Evolutionary conservation across 169 alveolate species (phyloP).

Genomic region (Cryptosporidium parvum): DNA sequence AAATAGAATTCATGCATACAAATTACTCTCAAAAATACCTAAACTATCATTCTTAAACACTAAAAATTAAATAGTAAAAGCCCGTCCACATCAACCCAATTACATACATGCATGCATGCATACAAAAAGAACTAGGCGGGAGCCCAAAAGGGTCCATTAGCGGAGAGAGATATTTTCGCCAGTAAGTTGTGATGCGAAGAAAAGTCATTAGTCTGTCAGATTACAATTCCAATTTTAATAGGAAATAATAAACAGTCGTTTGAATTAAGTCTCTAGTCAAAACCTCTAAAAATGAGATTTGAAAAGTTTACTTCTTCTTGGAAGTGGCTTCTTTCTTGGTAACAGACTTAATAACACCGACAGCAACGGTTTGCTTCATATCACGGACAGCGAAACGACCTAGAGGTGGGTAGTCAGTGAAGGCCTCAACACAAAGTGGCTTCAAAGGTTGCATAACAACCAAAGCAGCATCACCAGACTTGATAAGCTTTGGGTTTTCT

Average conservation of each 20-base stretch:
- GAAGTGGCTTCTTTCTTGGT: conserved; percentile 95
- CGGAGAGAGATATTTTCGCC: background rate
- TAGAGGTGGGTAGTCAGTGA: conserved; percentile 97
- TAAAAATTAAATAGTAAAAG: background rate
- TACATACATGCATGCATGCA: conserved; percentile 14
- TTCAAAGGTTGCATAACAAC: conserved; percentile 94
- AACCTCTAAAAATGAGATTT: background rate
- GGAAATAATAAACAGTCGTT: conserved; percentile 1
- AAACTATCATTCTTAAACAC: conserved; percentile 1
- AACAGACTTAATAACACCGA: conserved; percentile 97
- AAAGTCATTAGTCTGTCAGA: background rate
- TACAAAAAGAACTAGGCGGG: background rate
- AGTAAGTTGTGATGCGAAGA: background rate
- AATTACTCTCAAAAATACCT: conserved; percentile 17
- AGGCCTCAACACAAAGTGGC: conserved; percentile 96
- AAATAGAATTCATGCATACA: background rate
- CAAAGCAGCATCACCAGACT: conserved; percentile 97
- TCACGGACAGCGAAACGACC: conserved; percentile 99
- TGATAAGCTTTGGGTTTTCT: conserved; percentile 95
- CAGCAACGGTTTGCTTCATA: conserved; percentile 99
- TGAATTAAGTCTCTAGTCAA: background rate
- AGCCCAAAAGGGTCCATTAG: background rate
- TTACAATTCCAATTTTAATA: background rate
- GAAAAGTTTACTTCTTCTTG: conserved; percentile 54
- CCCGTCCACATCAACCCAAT: conserved; percentile 6